Percentiles rank a stretch among this genome's conserved stretches.
Evolutionary conservation across 352 stramenopile species (phyloP).

Genomic region (Pythium periplocum): DNA sequence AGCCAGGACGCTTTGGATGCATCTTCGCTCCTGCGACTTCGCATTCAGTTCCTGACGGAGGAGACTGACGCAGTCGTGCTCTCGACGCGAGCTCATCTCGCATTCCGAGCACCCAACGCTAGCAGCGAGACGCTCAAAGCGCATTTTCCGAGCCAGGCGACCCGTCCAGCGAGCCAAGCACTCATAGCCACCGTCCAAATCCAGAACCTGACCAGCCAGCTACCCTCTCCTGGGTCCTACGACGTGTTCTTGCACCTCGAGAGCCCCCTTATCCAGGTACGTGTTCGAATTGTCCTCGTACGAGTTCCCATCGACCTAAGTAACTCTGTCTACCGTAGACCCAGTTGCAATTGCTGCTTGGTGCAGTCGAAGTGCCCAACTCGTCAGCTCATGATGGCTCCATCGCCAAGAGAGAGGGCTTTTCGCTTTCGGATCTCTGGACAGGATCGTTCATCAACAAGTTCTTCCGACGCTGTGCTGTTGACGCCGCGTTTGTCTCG

Average conservation of each 20-base stretch:
- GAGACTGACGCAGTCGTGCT: not conserved
- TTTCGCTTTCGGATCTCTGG: constrained; percentile 12
- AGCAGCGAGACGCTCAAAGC: too few species aligned
- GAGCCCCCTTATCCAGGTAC: constrained; percentile 7
- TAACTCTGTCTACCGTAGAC: too few species aligned
- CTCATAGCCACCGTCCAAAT: not conserved
- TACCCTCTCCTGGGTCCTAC: not conserved
- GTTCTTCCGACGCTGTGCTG: constrained; percentile 20
- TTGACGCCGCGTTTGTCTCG: constrained; percentile 24
- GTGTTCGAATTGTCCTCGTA: not conserved
- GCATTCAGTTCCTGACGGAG: constrained; percentile 8
- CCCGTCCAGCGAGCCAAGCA: too few species aligned
- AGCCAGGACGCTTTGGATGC: too few species aligned
- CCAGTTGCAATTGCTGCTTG: not conserved
- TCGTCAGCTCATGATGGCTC: too few species aligned
- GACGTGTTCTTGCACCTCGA: constrained; percentile 5
- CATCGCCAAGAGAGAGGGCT: too few species aligned
- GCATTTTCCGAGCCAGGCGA: too few species aligned
- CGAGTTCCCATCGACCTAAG: too few species aligned
- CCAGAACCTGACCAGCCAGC: constrained; percentile 1
- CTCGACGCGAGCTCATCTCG: not conserved
- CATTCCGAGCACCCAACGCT: not conserved
- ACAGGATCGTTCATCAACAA: constrained; percentile 15
- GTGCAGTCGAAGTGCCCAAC: not conserved
- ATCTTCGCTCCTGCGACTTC: not conserved